Percentiles rank a stretch among this genome's conserved stretches.
Evolutionary conservation across 2,329 filamentous ascomycete species (phyloP).

Genomic region (Epichloe gansuensis): DNA sequence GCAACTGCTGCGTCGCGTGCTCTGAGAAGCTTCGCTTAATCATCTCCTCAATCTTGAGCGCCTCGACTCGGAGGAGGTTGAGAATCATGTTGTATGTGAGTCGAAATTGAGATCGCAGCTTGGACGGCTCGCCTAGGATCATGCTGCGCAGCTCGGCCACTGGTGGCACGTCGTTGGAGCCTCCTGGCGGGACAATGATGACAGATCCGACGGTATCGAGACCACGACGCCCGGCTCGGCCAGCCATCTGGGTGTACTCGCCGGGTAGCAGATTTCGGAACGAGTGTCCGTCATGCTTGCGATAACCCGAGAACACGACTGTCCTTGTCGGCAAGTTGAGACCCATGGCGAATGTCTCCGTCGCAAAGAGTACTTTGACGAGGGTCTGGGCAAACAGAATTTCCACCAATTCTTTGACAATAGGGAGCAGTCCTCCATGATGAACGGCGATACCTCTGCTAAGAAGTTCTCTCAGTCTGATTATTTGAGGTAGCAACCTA

Average conservation of each 20-base stretch:
- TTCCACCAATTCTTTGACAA: conserved; percentile 96
- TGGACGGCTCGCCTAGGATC: conserved; percentile 92
- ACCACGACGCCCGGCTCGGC: conserved; percentile 82
- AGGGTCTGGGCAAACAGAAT: conserved; percentile 90
- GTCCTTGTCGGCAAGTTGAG: conserved; percentile 91
- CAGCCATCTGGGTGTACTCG: conserved; percentile 98
- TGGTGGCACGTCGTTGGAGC: conserved; percentile 77
- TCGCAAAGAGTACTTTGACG: conserved; percentile 94
- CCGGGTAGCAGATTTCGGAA: conserved; percentile 88
- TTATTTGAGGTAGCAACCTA: conserved; percentile 79
- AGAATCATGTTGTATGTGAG: conserved; percentile 99
- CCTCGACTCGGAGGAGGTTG: conserved; percentile 87
- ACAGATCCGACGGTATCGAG: conserved; percentile 88
- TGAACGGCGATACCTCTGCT: conserved; percentile 88
- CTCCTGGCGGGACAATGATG: conserved; percentile 75
- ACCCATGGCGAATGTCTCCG: conserved; percentile 97
- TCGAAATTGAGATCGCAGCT: conserved; percentile 89
- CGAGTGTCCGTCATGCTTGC: conserved; percentile 86
- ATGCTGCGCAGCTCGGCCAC: conserved; percentile 75
- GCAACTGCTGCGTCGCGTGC: conserved; percentile 85
- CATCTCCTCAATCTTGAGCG: conserved; percentile 98
- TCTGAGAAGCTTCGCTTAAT: conserved; percentile 99
- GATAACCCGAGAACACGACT: conserved; percentile 92
- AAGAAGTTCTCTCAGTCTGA: conserved; percentile 73
- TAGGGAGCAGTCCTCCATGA: conserved; percentile 85